Evolutionary conservation across 345 rosid genomes (phyloP).

Genomic region (Bruguiera parviflora): DNA sequence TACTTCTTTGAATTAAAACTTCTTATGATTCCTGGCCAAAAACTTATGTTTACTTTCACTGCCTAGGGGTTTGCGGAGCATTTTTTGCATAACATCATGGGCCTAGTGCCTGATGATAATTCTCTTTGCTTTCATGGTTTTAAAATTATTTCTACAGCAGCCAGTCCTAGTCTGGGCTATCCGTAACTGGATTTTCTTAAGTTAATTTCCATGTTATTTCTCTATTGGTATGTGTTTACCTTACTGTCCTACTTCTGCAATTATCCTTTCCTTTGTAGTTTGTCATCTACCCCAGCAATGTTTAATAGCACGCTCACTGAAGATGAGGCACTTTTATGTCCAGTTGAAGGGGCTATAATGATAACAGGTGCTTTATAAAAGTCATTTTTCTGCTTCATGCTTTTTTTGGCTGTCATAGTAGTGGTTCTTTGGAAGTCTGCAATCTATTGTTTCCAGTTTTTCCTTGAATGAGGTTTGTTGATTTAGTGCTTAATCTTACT

Average conservation of each 20-base stretch:
- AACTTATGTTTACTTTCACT: no score
- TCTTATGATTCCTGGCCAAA: not conserved
- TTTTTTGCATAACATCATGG: no score
- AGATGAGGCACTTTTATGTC: slow-evolving; percentile 65
- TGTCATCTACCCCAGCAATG: slow-evolving; percentile 99
- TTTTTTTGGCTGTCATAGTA: not conserved
- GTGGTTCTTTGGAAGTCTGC: not conserved
- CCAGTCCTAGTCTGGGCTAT: no score
- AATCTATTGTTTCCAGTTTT: slow-evolving; percentile 4
- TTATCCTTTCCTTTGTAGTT: slow-evolving; percentile 34
- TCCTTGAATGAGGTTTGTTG: slow-evolving; percentile 4
- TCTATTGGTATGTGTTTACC: not conserved
- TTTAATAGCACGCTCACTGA: slow-evolving; percentile 85
- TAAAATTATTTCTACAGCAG: no score
- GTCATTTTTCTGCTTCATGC: slow-evolving; percentile 7
- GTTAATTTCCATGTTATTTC: slow-evolving; percentile 1
- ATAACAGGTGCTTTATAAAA: slow-evolving; percentile 61
- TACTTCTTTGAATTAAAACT: not conserved
- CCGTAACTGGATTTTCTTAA: no score
- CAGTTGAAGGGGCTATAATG: slow-evolving; percentile 97
- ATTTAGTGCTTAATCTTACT: not conserved
- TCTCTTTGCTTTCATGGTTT: not conserved
- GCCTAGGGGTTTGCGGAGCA: no score
- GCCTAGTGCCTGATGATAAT: not conserved
- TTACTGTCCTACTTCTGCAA: slow-evolving; percentile 6